Conservation (phyloP, 305 asterid genomes). For the Solanum hybrid region DNA sequence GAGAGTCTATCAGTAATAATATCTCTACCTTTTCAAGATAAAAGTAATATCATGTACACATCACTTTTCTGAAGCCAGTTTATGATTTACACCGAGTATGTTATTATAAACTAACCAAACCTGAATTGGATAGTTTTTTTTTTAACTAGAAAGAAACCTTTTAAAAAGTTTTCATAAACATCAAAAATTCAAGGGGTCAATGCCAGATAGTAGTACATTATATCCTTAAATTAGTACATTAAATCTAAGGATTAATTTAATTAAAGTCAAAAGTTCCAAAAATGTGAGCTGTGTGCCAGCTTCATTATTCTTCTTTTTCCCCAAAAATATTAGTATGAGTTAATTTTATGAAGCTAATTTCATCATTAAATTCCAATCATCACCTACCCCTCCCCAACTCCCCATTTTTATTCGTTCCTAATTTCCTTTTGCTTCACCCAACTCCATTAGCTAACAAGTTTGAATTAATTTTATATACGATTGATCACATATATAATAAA, state of each 20-base stretch:
- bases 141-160: neutral
- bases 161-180: neutral
- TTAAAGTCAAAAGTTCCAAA: neutral
- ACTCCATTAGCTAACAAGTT: neutral
- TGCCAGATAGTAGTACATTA: neutral
- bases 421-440: neutral
- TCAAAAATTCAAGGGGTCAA: neutral
- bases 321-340: neutral
- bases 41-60: neutral
- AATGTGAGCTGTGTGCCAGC: neutral
- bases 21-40: neutral
- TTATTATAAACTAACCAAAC: neutral
- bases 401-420: neutral
- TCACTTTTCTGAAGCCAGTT: fast-evolving
- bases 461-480: neutral
- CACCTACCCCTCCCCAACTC: neutral
- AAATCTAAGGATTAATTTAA: neutral
- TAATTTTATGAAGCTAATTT: neutral
- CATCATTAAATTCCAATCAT: neutral
- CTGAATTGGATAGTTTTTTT: neutral
- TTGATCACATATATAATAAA: neutral
- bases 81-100: neutral
- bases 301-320: neutral
- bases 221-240: neutral
- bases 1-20: neutral